Evolutionary conservation across 148 eudicot genomes (phyloP), one percentile per base, ranked within the genome.

Genomic region (Rhododendron simsii): DNA sequence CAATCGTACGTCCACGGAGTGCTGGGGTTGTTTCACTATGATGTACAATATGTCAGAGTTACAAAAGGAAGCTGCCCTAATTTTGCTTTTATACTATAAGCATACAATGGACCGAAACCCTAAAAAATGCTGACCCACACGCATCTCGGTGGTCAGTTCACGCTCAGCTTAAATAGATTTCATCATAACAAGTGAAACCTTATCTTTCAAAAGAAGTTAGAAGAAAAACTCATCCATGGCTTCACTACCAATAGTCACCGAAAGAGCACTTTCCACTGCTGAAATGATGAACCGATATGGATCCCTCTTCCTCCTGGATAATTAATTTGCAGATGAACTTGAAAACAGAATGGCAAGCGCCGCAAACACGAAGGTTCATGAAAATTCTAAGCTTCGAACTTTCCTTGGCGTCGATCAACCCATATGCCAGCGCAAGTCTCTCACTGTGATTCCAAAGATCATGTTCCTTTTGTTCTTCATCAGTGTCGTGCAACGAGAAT

Each of bases 401-500:
- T 81, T 88, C 87, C 23, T 88, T 89, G 9, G 92, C 88, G 83
- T 80, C 91, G 59, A 93, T 91, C 85, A 95, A 84, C 33, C 93
- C 92, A 82, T 90, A 93, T 48, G 94, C 98, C 71, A 95, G 91
- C 4, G 93, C 98, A 81, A 95, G 88, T 82, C 96, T 92, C 90
- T 95, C 95, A 39, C 96, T 93, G 85, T 93, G 98, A 85, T 82
- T 90, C 94, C 96, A 93, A 63, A 95, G 85, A 77, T 81, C 88
- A 63, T 91, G 92, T 83, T 93, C 96, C 86, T 93, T 95, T 79
- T 93, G 96, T 86, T 95, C 98, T 88, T 95, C 96, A 83, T 95
- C 96, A 0, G 93, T 91, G 86, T 95, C 98, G 57, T 95, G 37
- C 37, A 35, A 2, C 2, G 37, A 35, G 37, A 35, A 35, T 35